A percentile compares a stretch with the other conserved stretches of the same genome.
These are phyloP conservation scores for Candida lessepsii DNA, from an alignment of 805 yeast genomes.

Conservation along the genomic window DNA sequence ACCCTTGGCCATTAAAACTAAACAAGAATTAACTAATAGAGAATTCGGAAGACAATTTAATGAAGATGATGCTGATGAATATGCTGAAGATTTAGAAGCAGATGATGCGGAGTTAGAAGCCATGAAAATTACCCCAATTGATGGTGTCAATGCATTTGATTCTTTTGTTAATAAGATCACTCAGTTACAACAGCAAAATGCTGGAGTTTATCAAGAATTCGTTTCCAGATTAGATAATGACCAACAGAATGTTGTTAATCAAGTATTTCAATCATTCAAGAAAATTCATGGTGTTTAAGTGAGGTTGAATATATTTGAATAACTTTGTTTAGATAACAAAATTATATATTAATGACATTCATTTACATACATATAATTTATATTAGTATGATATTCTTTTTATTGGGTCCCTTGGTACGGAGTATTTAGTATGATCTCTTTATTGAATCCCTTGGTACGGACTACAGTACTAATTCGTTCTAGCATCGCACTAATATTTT, in stretches of 20 bases:
- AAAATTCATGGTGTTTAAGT: constrained; percentile 5
- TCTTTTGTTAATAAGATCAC: constrained; percentile 58
- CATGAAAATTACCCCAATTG: constrained; percentile 74
- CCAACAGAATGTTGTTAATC: constrained; percentile 26
- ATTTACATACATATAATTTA: no score
- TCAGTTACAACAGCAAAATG: constrained; percentile 48
- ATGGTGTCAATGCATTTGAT: constrained; percentile 67
- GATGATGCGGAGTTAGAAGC: constrained; percentile 83
- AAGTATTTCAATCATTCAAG: constrained; percentile 14
- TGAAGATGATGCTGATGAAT: constrained; percentile 30
- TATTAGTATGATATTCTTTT: no score
- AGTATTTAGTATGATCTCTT: no score
- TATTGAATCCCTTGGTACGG: no score
- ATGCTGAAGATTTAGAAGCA: constrained; percentile 43
- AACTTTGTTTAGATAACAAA: no score
- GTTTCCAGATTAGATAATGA: constrained; percentile 39
- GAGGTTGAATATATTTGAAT: no score
- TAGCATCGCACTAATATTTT: no score
- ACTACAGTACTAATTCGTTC: no score
- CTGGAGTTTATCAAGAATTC: constrained; percentile 47
- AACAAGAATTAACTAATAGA: constrained; percentile 42
- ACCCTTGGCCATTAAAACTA: constrained; percentile 50
- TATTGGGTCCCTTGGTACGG: no score
- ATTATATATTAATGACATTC: no score
- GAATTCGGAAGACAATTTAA: constrained; percentile 33